These are phyloP conservation scores for Gyrodon lividus DNA, from an alignment of 768 basidiomycete species.

Conservation along the genomic window DNA sequence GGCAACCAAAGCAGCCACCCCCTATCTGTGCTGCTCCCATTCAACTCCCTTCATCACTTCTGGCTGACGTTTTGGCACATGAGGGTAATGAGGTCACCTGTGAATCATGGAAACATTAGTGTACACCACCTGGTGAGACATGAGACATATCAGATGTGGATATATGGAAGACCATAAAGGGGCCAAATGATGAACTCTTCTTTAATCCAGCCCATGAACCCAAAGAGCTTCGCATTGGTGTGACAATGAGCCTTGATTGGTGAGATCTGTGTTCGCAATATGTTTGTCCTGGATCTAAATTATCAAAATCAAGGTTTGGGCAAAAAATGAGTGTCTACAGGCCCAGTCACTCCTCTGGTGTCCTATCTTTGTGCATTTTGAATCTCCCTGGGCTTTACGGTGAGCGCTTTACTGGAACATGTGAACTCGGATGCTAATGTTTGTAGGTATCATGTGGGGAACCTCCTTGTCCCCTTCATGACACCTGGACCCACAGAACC, in stretches of 20 bases:
- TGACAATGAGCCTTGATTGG: constrained; percentile 20
- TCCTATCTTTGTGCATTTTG: constrained; percentile 17
- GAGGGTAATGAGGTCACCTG: constrained; percentile 8
- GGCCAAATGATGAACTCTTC: no score
- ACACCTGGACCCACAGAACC: constrained; percentile 22
- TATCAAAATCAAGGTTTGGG: constrained; percentile 8
- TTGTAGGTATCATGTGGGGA: constrained; percentile 22
- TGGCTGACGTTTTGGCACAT: constrained; percentile 10
- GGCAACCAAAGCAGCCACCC: no score
- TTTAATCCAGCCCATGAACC: no score
- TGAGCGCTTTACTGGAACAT: no score
- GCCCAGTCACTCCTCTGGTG: constrained; percentile 22
- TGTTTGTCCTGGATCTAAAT: neutral
- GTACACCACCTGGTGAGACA: neutral
- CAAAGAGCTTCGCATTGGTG: constrained; percentile 18
- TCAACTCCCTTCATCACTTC: constrained; percentile 8
- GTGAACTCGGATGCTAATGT: no score
- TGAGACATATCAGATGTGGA: neutral
- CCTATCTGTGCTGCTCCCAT: no score
- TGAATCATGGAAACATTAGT: constrained; percentile 12
- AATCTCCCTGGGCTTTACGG: constrained; percentile 15
- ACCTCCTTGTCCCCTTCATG: constrained; percentile 20
- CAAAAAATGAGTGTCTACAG: constrained; percentile 14
- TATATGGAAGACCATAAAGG: neutral
- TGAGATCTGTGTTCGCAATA: constrained; percentile 7